A percentile compares a stretch with the other conserved stretches of the same genome.
phyloP scores from a whole-genome alignment of 2,329 filamentous ascomycete species.

The Nemania sp. region DNA sequence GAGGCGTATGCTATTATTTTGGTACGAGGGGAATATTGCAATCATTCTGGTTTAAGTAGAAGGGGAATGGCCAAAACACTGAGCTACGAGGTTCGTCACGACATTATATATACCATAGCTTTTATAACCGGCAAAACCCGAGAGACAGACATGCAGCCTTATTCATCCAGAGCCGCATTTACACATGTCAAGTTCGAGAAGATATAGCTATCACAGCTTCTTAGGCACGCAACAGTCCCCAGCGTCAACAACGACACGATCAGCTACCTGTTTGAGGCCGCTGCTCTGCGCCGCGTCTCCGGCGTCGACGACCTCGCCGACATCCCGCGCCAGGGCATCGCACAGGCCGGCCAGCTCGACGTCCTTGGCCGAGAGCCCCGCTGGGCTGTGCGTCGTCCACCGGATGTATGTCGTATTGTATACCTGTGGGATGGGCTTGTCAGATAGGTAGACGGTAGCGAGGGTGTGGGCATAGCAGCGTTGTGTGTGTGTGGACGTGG shows the following conservation, averaged over 20 bases:
- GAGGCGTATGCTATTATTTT: no score
- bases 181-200: no score
- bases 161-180: no score
- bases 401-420: slow-evolving; percentile 78
- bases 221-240: slow-evolving; percentile 66
- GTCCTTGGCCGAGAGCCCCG: slow-evolving; percentile 74
- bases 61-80: no score
- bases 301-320: slow-evolving; percentile 64
- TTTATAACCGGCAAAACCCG: no score
- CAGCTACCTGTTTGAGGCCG: slow-evolving; percentile 58
- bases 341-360: slow-evolving; percentile 71
- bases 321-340: slow-evolving; percentile 67
- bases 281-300: slow-evolving; percentile 9
- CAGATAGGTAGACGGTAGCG: slow-evolving; percentile 10
- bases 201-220: no score
- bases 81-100: no score
- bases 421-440: slow-evolving; percentile 59
- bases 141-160: no score
- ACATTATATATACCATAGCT: no score
- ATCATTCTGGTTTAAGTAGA: no score
- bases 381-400: slow-evolving; percentile 78
- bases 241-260: slow-evolving; percentile 58
- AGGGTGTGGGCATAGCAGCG: background rate
- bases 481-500: background rate
- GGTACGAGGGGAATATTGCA: no score